Percentiles rank a stretch among this genome's conserved stretches.
Evolutionary conservation across 371 early-diverging fungal species (phyloP).

Genomic region (Mortierella polycephala): DNA sequence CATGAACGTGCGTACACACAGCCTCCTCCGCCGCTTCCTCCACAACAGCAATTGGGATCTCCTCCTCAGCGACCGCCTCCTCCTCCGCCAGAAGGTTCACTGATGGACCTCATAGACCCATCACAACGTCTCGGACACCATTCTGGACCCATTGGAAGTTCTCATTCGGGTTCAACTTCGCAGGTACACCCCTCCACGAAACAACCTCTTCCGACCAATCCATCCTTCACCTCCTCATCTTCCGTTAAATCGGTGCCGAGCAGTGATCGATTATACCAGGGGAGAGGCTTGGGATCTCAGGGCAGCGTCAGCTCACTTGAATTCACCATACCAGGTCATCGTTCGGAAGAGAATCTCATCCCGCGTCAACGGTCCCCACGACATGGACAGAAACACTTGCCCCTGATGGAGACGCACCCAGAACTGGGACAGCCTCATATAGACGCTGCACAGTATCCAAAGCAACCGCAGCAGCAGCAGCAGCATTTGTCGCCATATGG

Average conservation of each 20-base stretch:
- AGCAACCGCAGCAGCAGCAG: constrained; percentile 13
- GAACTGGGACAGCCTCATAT: neutral
- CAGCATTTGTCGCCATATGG: constrained; percentile 17
- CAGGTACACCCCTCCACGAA: constrained; percentile 21
- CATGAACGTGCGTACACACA: constrained; percentile 17
- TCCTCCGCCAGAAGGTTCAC: constrained; percentile 37
- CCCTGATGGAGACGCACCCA: constrained; percentile 1
- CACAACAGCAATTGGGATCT: constrained; percentile 7
- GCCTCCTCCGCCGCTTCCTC: constrained; percentile 24
- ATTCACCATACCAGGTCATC: neutral
- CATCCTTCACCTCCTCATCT: constrained; percentile 41
- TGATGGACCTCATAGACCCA: constrained; percentile 48
- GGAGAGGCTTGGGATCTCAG: constrained; percentile 15
- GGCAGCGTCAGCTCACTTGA: constrained; percentile 33
- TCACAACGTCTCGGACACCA: constrained; percentile 17
- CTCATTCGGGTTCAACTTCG: constrained; percentile 39
- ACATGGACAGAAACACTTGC: constrained; percentile 8
- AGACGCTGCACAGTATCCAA: neutral
- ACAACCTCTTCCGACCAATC: constrained; percentile 29
- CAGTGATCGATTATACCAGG: constrained; percentile 41
- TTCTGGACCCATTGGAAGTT: constrained; percentile 22
- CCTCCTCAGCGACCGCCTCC: constrained; percentile 41
- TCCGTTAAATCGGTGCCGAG: constrained; percentile 24
- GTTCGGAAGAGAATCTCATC: constrained; percentile 1
- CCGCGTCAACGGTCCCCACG: constrained; percentile 14